Evolutionary conservation across 106 monocot genomes (phyloP), one percentile per base, ranked within the genome.

Genomic region (Allium cepa): DNA sequence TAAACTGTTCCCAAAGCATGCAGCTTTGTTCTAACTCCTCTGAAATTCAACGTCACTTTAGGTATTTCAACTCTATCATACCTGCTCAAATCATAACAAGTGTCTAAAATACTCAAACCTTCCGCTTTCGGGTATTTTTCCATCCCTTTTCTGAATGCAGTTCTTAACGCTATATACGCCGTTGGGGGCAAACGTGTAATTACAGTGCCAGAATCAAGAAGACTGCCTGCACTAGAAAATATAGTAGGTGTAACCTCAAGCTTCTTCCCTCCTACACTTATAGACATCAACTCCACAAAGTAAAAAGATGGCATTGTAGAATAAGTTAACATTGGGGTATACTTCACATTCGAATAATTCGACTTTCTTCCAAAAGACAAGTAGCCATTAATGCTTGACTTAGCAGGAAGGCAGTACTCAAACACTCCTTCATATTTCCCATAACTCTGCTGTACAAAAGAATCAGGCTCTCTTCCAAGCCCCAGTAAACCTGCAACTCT

Each of bases 61-160:
- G 92, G 88, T 18, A 73, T 71, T 1, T 48, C n/a, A 22, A 81
- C 72, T 17, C 8, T 73, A n/a, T 11, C 26, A n/a, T 50, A 6
- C 16, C 72, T 78, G 26, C 73, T 83, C 28, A 85, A 75, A 74
- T 82, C 69, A 59, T 76, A 86, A 70, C 92, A 93, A 0, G 92
- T 93, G 51, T 93, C 92, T 0, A 93, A 75, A 50, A 93, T 73
- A 5, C 80, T 73, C 15, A 71, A 49, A 11, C 76, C 73, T 16
- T 85, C 70, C 10, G 93, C 83, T 50, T 15, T 68, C 49, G 65
- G 78, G 72, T 85, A 79, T 36, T 48, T n/a, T 4, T 72, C 11
- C 70, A 93, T 72, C 15, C 63, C 47, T 49, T 10, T 16, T 57
- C 36, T 46, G 64, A 93, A 77, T 15, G 75, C 72, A 7, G 72